Evolutionary conservation across 805 yeast genomes (phyloP), one percentile per base, ranked within the genome.

Genomic region (Yarrowia sp.): DNA sequence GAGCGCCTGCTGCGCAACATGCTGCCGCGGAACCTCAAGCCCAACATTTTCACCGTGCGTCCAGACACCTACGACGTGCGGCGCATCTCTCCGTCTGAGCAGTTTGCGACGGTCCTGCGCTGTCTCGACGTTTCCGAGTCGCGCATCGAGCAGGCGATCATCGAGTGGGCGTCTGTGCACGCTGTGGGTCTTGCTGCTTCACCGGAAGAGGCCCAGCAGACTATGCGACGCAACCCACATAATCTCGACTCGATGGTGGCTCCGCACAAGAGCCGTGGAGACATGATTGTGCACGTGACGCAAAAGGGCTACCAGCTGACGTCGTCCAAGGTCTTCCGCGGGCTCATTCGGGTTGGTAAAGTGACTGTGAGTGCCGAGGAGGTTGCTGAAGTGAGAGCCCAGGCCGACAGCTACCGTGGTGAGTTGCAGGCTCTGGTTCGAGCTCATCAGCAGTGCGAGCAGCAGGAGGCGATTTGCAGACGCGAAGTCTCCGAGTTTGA

Each of bases 111-210:
- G 46, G 9, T 38, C 25, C 7, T 49, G 24, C 13, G 27, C n/a
- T 27, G 58, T 24, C 38, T 56, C 18, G 27, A 33, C 41, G 13
- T 33, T 41, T 31, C 59, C 7, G 59, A 31, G 38, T 29, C 44
- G 18, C 38, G 27, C 6, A 16, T 46, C 18, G 8, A 13, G 6
- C 59, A 19, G 18, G 27, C 21, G 21, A 12, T 27, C 58, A 36
- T 21, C 27, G 63, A 6, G n/a, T 62, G 32, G 62, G 27, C 22
- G 14, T 19, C 21, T 3, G 19, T 35, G 4, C 18, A 51, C 42
- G 16, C 16, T 10, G 19, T 14, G 14, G 58, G 32, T 6, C 9
- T 19, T 25, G 12, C 16, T 3, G 14, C 6, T 8, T 4, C 13
- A 5, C 3, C 21, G 8, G 33, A 42, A 4, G 58, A 51, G 6